Evolutionary conservation across 2,329 filamentous ascomycete genomes (phyloP), one percentile per base, ranked within the genome.

Genomic region (Penicillium janthinellum): DNA sequence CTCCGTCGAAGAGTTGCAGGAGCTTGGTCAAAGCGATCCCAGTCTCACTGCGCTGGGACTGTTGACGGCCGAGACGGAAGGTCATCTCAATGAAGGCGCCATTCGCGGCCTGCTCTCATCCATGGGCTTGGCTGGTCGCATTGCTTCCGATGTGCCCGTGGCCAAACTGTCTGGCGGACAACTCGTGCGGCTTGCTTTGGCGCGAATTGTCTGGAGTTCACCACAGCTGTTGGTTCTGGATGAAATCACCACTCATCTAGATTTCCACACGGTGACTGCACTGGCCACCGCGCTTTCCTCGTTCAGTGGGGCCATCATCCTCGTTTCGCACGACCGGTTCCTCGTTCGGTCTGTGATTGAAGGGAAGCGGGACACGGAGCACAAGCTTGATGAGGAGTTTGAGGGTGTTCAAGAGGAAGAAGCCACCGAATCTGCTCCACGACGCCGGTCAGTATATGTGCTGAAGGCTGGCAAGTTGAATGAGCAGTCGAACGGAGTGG

Each of bases 291-390:
- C 88, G 2, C 73, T 96, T 63, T 81, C 83, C 14, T 77, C 77
- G 2, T 96, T 90, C 82, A 83, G 87, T 57, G 91, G 91, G 0
- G 91, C 90, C 0, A 83, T 95, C 4, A 77, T 96, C 41, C 77
- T 95, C 5, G 88, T 95, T 4, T 92, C 87, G 38, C 92, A 96
- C 78, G 91, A 96, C 73, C 82, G 92, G 35, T 96, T 90, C 82
- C 89, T 96, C 68, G 84, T 95, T 77, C 83, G 88, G 48, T 87
- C 86, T 2, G 90, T 90, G 0, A 81, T 95, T 0, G 88, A 91
- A 70, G 88, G 88, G 0, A 75, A 83, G 49, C 70, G 77, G 14
- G 78, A 77, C 20, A 71, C 70, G 1, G 82, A 75, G 20, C 66
- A 72, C 34, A 67, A 66, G 22, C 53, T 76, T 5, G 76, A 79